phyloP scores from a whole-genome alignment of 805 yeast genomes.

The Saturnispora ahearnii region DNA sequence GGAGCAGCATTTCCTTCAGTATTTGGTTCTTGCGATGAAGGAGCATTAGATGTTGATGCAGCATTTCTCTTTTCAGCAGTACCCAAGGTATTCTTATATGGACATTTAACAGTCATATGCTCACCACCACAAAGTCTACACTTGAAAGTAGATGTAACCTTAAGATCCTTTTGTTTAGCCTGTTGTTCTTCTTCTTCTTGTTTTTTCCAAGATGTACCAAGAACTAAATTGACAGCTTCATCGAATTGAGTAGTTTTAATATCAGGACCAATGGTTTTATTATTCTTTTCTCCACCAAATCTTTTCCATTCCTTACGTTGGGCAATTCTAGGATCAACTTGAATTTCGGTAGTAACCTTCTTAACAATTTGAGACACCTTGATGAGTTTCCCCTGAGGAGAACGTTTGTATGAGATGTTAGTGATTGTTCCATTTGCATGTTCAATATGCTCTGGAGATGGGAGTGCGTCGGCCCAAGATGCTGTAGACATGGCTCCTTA shows the following conservation, averaged over 20 bases:
- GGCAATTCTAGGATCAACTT: conserved; percentile 81
- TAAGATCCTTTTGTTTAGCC: conserved; percentile 38
- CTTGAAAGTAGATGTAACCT: conserved; percentile 45
- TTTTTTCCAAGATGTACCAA: conserved; percentile 72
- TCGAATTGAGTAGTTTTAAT: conserved; percentile 81
- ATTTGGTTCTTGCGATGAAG: conserved; percentile 13
- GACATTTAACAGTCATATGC: conserved; percentile 93
- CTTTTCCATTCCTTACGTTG: conserved; percentile 79
- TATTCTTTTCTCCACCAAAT: conserved; percentile 70
- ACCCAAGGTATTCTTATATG: conserved; percentile 82
- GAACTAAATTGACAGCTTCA: conserved; percentile 67
- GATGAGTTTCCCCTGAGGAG: conserved; percentile 74
- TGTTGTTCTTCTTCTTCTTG: conserved; percentile 64
- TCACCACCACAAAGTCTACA: conserved; percentile 94
- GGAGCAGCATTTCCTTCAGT: conserved; percentile 5
- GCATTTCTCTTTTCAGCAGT: conserved; percentile 19
- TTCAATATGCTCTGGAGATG: conserved; percentile 63
- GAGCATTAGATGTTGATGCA: conserved; percentile 1
- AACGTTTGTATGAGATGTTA: conserved; percentile 64
- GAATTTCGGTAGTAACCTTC: conserved; percentile 67
- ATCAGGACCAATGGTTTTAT: conserved; percentile 77
- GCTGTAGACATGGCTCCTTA: conserved; percentile 1
- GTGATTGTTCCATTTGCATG: conserved; percentile 89
- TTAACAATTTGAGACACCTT: conserved; percentile 80
- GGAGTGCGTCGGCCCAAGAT: conserved; percentile 58